phyloP scores from a whole-genome alignment of 495 filamentous ascomycete genomes.

The Oidiodendron maius region DNA sequence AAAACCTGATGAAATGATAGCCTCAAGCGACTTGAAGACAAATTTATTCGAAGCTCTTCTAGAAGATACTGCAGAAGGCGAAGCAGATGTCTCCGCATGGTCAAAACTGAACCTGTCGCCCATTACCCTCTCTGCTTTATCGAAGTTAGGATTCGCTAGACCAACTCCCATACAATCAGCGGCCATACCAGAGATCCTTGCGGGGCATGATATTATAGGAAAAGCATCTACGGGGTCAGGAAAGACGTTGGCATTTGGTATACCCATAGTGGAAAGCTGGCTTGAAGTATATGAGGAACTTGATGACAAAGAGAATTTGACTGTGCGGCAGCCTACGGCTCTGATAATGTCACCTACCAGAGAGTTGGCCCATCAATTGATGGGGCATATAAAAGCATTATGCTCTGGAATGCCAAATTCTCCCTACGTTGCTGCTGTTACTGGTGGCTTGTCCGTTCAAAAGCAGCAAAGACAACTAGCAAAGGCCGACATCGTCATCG shows the following conservation, averaged over 20 bases:
- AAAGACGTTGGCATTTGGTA: slow-evolving; percentile 78
- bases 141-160: slow-evolving; percentile 68
- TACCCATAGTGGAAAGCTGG: slow-evolving; percentile 69
- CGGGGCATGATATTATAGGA: slow-evolving; percentile 70
- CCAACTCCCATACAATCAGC: slow-evolving; percentile 75
- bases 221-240: slow-evolving; percentile 81
- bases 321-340: slow-evolving; percentile 56
- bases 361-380: slow-evolving; percentile 88
- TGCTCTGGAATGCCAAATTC: slow-evolving; percentile 55
- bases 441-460: slow-evolving; percentile 84
- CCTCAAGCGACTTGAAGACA: slow-evolving; percentile 15
- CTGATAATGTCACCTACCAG: slow-evolving; percentile 88
- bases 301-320: slow-evolving; percentile 26
- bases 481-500: slow-evolving; percentile 80
- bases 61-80: slow-evolving; percentile 31
- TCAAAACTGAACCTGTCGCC: slow-evolving; percentile 61
- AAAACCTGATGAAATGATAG: neutral
- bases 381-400: slow-evolving; percentile 71
- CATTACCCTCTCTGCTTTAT: slow-evolving; percentile 62
- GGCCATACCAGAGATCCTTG: slow-evolving; percentile 71
- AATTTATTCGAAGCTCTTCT: slow-evolving; percentile 29
- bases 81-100: slow-evolving; percentile 70
- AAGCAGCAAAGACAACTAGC: slow-evolving; percentile 81
- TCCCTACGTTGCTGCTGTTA: slow-evolving; percentile 70
- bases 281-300: slow-evolving; percentile 37